These are phyloP conservation scores for Strobilomyces dryophilus DNA, from an alignment of 768 basidiomycete genomes.

Conservation along the genomic window DNA sequence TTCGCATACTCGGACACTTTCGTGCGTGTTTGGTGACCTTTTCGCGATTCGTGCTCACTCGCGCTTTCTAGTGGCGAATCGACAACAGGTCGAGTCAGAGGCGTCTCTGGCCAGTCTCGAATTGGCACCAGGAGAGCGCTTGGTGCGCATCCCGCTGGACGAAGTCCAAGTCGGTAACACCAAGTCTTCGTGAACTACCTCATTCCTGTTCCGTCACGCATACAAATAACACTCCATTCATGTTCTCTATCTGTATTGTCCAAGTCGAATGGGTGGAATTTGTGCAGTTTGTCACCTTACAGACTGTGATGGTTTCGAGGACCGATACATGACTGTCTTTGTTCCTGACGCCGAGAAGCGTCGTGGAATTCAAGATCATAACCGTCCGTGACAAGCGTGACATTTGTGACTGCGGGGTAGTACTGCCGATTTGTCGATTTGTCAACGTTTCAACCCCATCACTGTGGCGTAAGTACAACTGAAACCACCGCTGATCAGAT, in stretches of 20 bases:
- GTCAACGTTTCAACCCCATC: too few relatives aligned
- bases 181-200: conserved; percentile 7
- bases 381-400: too few relatives aligned
- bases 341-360: not conserved
- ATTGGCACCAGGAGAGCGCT: conserved; percentile 47
- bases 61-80: conserved; percentile 43
- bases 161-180: conserved; percentile 42
- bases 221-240: too few relatives aligned
- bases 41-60: not conserved
- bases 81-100: conserved; percentile 31
- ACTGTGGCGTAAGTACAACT: too few relatives aligned
- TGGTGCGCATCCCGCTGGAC: conserved; percentile 73
- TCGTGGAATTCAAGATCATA: too few relatives aligned
- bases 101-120: conserved; percentile 16
- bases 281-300: too few relatives aligned
- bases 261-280: too few relatives aligned
- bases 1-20: conserved; percentile 66
- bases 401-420: too few relatives aligned
- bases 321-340: not conserved
- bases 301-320: not conserved
- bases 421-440: too few relatives aligned
- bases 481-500: too few relatives aligned
- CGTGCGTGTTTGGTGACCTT: conserved; percentile 38
- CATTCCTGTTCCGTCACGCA: too few relatives aligned
- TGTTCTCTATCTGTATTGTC: too few relatives aligned